A percentile compares a stretch with the other conserved stretches of the same genome.
Evolutionary conservation across 768 basidiomycete species (phyloP).

Genomic region (Phylloporus arenicola): DNA sequence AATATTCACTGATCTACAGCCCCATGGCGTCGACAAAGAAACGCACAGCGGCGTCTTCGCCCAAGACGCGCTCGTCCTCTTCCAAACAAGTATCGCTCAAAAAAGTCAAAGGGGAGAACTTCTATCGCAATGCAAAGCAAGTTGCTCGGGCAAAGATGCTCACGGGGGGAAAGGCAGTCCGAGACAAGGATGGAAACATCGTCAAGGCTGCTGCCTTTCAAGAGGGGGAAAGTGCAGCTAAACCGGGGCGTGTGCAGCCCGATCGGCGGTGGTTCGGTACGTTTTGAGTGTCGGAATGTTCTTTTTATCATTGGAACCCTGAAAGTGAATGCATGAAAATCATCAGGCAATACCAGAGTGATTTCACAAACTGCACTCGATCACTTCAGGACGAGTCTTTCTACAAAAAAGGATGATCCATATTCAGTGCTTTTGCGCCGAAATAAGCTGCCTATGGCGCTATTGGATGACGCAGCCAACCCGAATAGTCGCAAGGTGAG

Average conservation of each 20-base stretch:
- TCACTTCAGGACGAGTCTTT: slow-evolving; percentile 89
- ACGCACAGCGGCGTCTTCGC: slow-evolving; percentile 19
- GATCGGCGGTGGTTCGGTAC: slow-evolving; percentile 97
- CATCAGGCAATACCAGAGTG: slow-evolving; percentile 90
- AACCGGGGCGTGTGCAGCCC: slow-evolving; percentile 87
- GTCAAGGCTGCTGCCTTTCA: slow-evolving; percentile 93
- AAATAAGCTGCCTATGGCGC: slow-evolving; percentile 96
- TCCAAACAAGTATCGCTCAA: slow-evolving; percentile 52
- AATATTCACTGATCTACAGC: not conserved
- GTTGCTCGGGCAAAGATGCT: slow-evolving; percentile 86
- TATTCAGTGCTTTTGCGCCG: slow-evolving; percentile 91
- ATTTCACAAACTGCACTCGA: slow-evolving; percentile 95
- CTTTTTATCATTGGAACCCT: slow-evolving; percentile 3
- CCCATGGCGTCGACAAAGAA: slow-evolving; percentile 31
- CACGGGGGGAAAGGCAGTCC: slow-evolving; percentile 83
- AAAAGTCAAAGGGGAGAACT: slow-evolving; percentile 90
- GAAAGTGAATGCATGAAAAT: slow-evolving; percentile 4
- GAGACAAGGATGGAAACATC: slow-evolving; percentile 89
- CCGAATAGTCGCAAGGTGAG: slow-evolving; percentile 70
- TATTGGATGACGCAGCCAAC: slow-evolving; percentile 86
- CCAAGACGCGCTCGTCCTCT: slow-evolving; percentile 39
- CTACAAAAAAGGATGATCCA: slow-evolving; percentile 83
- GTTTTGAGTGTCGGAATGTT: slow-evolving; percentile 23
- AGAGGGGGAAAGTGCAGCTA: slow-evolving; percentile 88
- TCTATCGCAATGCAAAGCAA: slow-evolving; percentile 94